Conservation (phyloP, 176 grass and related monocot species). For the Musa acuminata region DNA sequence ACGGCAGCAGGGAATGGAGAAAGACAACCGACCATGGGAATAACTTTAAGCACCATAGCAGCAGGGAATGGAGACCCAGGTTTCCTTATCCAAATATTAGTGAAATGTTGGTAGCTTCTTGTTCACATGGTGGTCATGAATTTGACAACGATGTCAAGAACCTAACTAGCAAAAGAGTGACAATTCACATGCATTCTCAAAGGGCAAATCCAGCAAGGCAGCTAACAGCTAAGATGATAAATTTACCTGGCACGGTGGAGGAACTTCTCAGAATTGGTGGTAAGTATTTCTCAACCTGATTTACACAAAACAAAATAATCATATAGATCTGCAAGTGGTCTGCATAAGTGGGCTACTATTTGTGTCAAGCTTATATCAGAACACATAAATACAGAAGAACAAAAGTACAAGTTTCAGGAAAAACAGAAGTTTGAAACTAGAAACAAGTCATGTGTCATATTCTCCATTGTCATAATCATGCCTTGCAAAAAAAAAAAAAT, state of each 20-base stretch:
- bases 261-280: constrained; percentile 18
- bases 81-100: background rate
- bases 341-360: background rate
- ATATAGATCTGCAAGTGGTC: background rate
- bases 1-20: no score
- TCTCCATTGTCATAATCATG: background rate
- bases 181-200: constrained; percentile 14
- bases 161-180: constrained; percentile 13
- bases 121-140: background rate
- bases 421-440: background rate
- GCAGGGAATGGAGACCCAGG: background rate
- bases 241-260: constrained; percentile 13
- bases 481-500: background rate
- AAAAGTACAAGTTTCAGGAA: background rate
- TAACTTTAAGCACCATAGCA: background rate
- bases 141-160: background rate
- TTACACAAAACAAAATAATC: background rate
- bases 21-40: background rate
- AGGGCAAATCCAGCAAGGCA: background rate
- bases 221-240: constrained; percentile 6
- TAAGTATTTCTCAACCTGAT: background rate
- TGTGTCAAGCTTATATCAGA: background rate
- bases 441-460: background rate
- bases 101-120: background rate
- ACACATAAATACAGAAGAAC: background rate